Conservation (phyloP, 2,329 filamentous ascomycete genomes). For the Hymenoscyphus infarciens region DNA sequence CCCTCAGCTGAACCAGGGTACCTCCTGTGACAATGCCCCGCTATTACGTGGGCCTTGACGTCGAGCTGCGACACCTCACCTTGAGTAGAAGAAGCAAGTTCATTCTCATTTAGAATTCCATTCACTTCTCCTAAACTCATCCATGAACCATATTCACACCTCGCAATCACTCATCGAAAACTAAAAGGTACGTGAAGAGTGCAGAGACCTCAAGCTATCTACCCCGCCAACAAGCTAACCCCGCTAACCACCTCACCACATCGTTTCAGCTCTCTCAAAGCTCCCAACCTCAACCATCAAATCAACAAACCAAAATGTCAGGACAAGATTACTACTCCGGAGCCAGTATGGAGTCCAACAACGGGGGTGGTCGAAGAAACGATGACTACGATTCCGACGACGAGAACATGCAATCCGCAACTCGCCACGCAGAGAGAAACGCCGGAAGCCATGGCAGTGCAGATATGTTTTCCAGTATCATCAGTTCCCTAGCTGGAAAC, state of each 20-base stretch:
- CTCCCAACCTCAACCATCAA: neutral
- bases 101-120: neutral
- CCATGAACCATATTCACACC: too few species aligned
- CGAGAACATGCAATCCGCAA: constrained; percentile 52
- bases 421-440: constrained; percentile 52
- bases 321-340: constrained; percentile 2
- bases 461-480: constrained; percentile 51
- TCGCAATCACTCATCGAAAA: neutral
- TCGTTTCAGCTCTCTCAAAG: neutral
- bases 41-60: neutral
- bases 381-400: constrained; percentile 26
- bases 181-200: neutral
- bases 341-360: neutral
- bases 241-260: neutral
- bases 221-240: neutral
- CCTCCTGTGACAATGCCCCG: neutral
- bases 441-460: constrained; percentile 47
- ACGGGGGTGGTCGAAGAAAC: neutral
- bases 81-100: neutral
- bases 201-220: neutral
- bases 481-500: constrained; percentile 53
- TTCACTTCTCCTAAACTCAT: neutral
- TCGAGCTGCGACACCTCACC: neutral
- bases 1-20: constrained; percentile 1
- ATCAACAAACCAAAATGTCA: neutral